Base-by-base conservation (phyloP, 352 stramenopile species). In the Pythium brachiatum region DNA sequence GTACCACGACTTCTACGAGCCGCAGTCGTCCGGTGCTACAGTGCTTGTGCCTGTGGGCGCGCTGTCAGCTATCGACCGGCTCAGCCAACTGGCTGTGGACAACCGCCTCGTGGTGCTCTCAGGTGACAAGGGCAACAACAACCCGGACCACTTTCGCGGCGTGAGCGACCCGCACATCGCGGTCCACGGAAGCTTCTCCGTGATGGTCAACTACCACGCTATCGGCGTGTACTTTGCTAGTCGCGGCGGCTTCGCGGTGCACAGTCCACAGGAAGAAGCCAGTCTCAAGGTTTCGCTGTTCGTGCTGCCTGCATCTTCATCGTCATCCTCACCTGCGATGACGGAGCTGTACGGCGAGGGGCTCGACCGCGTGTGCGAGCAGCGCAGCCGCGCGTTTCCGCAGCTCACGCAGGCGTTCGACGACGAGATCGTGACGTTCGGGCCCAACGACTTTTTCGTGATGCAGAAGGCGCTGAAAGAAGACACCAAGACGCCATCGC, bases 191-290 rank as follows among this genome's bases (percentile, higher is more conserved):
- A 97, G 86, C 34, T 98, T 98, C 66, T 97, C 88, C 2, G 83
- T 98, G 53, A 98, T 95, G 86, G 88, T 98, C 23, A 98, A 98
- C 66, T 98, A 98, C 70, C 93, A 98, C 66, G 90, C 91, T 4
- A 96, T 98, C 60, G 91, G 92, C 12, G 72, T 96, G 21, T 94
- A 96, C 71, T 92, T 96, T 59, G 94, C 90, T 21, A 96, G 83
- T 66, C 81, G 89, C 29, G 89, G 89, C 5, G 93, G 93, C 20
- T 98, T 98, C 66, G 90, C 90, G 18, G 72, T 98, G 7, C 93
- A 98, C 64, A 97, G 94, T 57, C 86, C 89, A 16, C 86, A 97
- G 60, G 90, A 97, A 74, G 90, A 98, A 72, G 93, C 93, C 8
- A 97, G 88, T 54, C 71, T 98, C 2, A 98, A 98, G 67, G 86